Conservation (phyloP, 257 asterid species). For the Solanum appendiculatum region DNA sequence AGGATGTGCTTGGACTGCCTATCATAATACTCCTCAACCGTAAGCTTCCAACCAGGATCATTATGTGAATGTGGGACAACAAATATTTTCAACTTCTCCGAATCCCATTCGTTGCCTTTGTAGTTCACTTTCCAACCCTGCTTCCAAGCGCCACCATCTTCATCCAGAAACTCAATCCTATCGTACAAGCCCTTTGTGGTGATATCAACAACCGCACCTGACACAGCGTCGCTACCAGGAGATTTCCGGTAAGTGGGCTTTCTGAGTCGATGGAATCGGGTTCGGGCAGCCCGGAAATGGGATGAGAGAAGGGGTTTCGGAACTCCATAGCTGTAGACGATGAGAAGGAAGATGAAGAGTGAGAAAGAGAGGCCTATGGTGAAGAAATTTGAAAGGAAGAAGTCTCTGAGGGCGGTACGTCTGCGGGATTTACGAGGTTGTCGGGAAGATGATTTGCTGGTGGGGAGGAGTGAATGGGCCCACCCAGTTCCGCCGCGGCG, state of each 20-base stretch:
- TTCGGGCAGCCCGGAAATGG: conserved; percentile 33
- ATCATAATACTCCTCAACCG: conserved; percentile 90
- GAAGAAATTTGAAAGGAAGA: conserved; percentile 66
- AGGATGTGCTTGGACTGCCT: conserved; percentile 76
- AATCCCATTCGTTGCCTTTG: conserved; percentile 84
- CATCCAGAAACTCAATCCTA: conserved; percentile 80
- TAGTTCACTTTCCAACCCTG: conserved; percentile 95
- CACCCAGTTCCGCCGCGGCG: conserved; percentile 84
- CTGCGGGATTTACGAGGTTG: conserved; percentile 58
- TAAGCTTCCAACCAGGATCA: conserved; percentile 97
- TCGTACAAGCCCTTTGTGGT: conserved; percentile 83
- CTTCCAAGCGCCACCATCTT: conserved; percentile 97
- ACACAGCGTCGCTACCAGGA: conserved; percentile 31
- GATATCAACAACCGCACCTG: conserved; percentile 65
- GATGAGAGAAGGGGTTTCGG: conserved; percentile 47
- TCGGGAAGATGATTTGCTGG: conserved; percentile 31
- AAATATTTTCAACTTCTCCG: conserved; percentile 82
- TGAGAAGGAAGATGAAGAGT: conserved; percentile 44
- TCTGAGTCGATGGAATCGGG: conserved; percentile 36
- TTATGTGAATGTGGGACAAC: conserved; percentile 98
- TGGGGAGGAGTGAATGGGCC: conserved; percentile 65
- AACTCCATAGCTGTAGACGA: conserved; percentile 54
- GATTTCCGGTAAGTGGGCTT: conserved; percentile 46
- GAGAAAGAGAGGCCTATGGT: conserved; percentile 65
- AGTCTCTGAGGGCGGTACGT: conserved; percentile 60